Percentiles rank a stretch among this genome's conserved stretches.
phyloP scores from a whole-genome alignment of 139 green algal genomes.

The Coelastrella sp. region DNA sequence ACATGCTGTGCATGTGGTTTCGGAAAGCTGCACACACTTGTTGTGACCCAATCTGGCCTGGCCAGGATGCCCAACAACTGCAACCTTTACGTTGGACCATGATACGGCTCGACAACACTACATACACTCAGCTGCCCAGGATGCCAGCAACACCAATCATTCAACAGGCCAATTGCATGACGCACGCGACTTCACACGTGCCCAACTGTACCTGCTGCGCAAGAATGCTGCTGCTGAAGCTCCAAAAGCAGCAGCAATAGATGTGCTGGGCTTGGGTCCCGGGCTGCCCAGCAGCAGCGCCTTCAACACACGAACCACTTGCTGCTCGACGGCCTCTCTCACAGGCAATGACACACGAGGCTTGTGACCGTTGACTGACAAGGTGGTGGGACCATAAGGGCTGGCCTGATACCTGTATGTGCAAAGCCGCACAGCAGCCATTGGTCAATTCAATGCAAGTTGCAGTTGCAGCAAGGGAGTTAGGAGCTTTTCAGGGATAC shows the following conservation, averaged over 20 bases:
- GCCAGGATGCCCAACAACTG: too few relatives aligned
- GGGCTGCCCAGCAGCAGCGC: constrained; percentile 30
- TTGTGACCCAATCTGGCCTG: too few relatives aligned
- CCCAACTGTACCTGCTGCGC: constrained; percentile 5
- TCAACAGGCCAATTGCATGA: not conserved
- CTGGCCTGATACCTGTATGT: constrained; percentile 23
- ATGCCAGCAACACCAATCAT: too few relatives aligned
- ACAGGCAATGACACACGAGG: constrained; percentile 25
- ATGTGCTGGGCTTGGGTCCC: constrained; percentile 20
- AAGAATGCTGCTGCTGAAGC: constrained; percentile 26
- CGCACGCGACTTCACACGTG: too few relatives aligned
- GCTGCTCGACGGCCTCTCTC: constrained; percentile 32
- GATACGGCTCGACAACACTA: too few relatives aligned
- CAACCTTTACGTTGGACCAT: too few relatives aligned
- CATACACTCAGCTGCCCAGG: too few relatives aligned
- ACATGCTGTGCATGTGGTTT: too few relatives aligned
- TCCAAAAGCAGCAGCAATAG: constrained; percentile 35
- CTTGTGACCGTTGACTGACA: constrained; percentile 9
- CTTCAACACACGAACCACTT: constrained; percentile 36
- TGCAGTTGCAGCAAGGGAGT: too few relatives aligned
- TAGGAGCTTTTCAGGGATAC: too few relatives aligned
- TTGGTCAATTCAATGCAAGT: too few relatives aligned
- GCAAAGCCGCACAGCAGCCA: not conserved
- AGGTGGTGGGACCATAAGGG: constrained; percentile 26
- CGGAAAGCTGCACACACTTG: too few relatives aligned